Evolutionary conservation across 805 yeast genomes (phyloP).

Genomic region (Peterozyma toletana): DNA sequence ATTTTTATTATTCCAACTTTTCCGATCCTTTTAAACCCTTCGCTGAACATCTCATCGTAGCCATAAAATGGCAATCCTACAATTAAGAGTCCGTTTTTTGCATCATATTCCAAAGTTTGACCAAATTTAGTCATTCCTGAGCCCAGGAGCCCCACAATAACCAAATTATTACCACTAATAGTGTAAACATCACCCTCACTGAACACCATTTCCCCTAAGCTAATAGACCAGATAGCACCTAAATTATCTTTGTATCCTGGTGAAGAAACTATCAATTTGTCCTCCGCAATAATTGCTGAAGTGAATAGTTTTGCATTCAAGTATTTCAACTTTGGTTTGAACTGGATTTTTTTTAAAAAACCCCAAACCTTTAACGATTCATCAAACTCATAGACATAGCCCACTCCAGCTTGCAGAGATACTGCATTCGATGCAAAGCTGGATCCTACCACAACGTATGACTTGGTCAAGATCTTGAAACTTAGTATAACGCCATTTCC

Average conservation of each 20-base stretch:
- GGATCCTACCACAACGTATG: neutral
- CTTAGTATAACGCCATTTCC: neutral
- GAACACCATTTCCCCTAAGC: slow-evolving; percentile 13
- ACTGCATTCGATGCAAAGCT: neutral
- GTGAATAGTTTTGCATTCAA: neutral
- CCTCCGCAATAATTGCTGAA: neutral
- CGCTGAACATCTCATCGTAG: slow-evolving; percentile 20
- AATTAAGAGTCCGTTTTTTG: slow-evolving; percentile 16
- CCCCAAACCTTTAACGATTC: neutral
- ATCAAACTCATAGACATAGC: slow-evolving; percentile 18
- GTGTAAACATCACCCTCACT: neutral
- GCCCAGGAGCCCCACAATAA: slow-evolving; percentile 13
- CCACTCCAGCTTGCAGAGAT: slow-evolving; percentile 33
- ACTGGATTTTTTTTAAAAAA: neutral
- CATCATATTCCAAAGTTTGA: slow-evolving; percentile 20
- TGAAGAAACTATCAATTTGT: slow-evolving; percentile 1
- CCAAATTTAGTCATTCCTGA: slow-evolving; percentile 40
- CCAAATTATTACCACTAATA: slow-evolving; percentile 8
- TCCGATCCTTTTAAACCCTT: slow-evolving; percentile 22
- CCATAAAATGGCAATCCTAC: slow-evolving; percentile 32
- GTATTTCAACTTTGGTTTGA: neutral
- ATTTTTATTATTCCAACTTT: slow-evolving; percentile 13
- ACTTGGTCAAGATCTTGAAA: neutral
- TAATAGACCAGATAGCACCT: slow-evolving; percentile 40
- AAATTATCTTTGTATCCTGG: slow-evolving; percentile 23